These are phyloP conservation scores for Fusarium papillatum DNA, from an alignment of 2,329 filamentous ascomycete genomes.

Conservation along the genomic window DNA sequence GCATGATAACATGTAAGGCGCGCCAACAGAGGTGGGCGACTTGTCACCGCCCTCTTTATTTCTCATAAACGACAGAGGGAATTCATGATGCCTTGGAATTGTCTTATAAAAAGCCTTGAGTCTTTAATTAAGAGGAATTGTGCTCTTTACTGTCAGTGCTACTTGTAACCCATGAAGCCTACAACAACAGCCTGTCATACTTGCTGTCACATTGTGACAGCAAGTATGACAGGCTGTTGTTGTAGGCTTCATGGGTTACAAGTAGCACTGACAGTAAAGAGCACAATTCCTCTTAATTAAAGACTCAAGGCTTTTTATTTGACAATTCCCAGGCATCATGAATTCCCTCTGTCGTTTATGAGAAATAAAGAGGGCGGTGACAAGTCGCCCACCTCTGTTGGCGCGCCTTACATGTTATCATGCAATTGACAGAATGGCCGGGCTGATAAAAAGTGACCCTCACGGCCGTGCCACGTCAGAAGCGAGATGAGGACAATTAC, in stretches of 20 bases:
- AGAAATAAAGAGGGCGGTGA: not conserved
- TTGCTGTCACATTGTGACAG: not conserved
- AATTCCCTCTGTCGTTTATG: not conserved
- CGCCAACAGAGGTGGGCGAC: not conserved
- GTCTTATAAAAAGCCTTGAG: not conserved
- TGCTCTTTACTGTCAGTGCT: not conserved
- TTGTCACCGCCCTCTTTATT: not conserved
- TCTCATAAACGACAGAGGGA: not conserved
- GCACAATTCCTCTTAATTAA: not conserved
- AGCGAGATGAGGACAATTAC: slow-evolving; percentile 9
- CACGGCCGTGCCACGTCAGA: slow-evolving; percentile 9
- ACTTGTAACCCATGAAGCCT: not conserved
- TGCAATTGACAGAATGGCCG: not conserved
- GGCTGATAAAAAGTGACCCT: not conserved
- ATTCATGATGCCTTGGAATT: not conserved
- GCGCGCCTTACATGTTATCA: not conserved
- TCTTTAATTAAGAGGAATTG: not conserved
- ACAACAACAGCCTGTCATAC: not conserved
- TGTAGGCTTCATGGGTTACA: not conserved
- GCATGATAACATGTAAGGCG: slow-evolving; percentile 2
- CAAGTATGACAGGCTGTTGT: not conserved
- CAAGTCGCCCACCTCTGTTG: not conserved
- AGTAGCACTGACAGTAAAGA: not conserved
- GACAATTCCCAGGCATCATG: not conserved
- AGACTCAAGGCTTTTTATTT: not conserved